Percentiles rank a stretch among this genome's conserved stretches.
phyloP scores from a whole-genome alignment of 1,284 basidiomycete species.

The Coniferiporia sulphurascens region DNA sequence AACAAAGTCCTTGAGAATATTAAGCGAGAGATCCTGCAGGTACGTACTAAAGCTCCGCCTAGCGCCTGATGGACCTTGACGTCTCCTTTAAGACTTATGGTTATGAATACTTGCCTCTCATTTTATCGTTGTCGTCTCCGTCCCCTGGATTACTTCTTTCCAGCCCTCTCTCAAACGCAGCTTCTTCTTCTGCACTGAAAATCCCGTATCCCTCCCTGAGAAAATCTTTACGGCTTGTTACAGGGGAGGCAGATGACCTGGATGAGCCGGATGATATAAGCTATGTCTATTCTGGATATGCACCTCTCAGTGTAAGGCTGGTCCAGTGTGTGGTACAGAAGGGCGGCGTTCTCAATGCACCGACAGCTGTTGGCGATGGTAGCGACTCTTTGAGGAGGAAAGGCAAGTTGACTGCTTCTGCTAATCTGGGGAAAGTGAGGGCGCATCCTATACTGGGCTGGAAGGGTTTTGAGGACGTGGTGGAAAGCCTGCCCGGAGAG shows the following conservation, averaged over 20 bases:
- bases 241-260: conserved; percentile 74
- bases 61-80: conserved; percentile 13
- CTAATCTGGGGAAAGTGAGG: conserved; percentile 47
- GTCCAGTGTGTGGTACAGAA: conserved; percentile 92
- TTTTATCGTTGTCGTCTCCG: conserved; percentile 75
- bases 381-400: conserved; percentile 31
- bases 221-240: conserved; percentile 85
- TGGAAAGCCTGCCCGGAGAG: conserved; percentile 78
- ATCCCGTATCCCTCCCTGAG: conserved; percentile 71
- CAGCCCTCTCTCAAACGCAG: conserved; percentile 52
- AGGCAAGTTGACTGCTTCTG: conserved; percentile 31
- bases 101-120: conserved; percentile 81
- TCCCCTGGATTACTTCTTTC: conserved; percentile 64
- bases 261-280: conserved; percentile 89
- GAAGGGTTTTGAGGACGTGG: conserved; percentile 93
- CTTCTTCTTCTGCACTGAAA: conserved; percentile 44
- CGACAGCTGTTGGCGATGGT: conserved; percentile 45
- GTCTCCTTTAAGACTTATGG: conserved; percentile 73
- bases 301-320: conserved; percentile 87
- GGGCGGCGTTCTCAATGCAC: conserved; percentile 76
- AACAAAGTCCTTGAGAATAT: conserved; percentile 81
- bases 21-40: conserved; percentile 90
- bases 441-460: conserved; percentile 92
- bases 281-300: conserved; percentile 96
- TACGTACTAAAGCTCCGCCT: conserved; percentile 28